Percentiles rank a stretch among this genome's conserved stretches.
Conservation (phyloP, 2,329 filamentous ascomycete species). For the Periconia sp. region DNA sequence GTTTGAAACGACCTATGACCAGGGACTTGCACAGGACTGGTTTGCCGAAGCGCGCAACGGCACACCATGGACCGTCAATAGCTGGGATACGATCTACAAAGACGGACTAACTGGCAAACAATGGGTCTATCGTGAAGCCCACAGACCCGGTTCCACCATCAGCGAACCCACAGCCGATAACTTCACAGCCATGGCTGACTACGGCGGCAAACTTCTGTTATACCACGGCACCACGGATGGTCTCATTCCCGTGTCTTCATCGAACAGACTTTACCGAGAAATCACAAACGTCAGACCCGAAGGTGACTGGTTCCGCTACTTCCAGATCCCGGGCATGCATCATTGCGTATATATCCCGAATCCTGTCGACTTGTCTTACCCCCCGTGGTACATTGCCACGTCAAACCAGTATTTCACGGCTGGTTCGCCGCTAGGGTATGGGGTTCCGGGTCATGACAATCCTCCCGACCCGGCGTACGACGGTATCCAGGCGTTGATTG, state of each 20-base stretch:
- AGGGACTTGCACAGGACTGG: background rate
- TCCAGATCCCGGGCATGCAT: conserved; percentile 2
- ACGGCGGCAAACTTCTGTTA: background rate
- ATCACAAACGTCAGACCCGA: background rate
- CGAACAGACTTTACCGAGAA: background rate
- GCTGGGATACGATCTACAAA: background rate
- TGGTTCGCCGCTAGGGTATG: background rate
- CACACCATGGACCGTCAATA: background rate
- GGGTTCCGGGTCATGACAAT: background rate
- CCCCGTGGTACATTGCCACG: background rate
- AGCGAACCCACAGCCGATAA: background rate
- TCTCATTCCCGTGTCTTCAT: background rate
- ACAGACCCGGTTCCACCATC: background rate
- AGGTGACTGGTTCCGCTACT: background rate
- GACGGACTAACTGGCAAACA: background rate
- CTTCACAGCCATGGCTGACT: background rate
- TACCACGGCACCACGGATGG: background rate
- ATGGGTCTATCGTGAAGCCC: background rate
- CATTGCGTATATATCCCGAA: background rate
- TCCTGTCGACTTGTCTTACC: background rate
- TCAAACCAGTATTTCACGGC: background rate
- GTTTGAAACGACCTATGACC: background rate
- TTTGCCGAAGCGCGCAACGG: background rate
- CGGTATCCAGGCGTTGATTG: background rate
- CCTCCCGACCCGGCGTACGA: background rate